phyloP scores from a whole-genome alignment of 805 yeast genomes.

The Sugiyamaella marilandica region DNA sequence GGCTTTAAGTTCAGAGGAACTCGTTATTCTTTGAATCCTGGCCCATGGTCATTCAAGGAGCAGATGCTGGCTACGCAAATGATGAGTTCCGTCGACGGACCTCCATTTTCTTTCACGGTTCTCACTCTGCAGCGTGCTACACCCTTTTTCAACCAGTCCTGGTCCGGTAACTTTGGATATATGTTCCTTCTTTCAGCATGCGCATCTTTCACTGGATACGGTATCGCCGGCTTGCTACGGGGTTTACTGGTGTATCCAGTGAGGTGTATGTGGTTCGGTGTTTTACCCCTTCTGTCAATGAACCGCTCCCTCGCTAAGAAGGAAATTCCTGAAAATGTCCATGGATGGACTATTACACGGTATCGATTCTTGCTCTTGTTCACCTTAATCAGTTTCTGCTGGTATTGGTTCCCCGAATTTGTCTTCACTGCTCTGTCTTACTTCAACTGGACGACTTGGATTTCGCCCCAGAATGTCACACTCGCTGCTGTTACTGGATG shows the following conservation, averaged over 20 bases:
- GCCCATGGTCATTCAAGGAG: conserved; percentile 58
- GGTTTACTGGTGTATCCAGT: conserved; percentile 51
- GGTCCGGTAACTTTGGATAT: conserved; percentile 42
- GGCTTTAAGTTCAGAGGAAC: conserved; percentile 39
- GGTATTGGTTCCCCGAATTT: conserved; percentile 66
- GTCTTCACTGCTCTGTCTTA: conserved; percentile 55
- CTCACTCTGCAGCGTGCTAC: conserved; percentile 12
- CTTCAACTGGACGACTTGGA: conserved; percentile 63
- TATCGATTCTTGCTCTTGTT: conserved; percentile 44
- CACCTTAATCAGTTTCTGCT: conserved; percentile 42
- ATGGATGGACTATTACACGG: conserved; percentile 58
- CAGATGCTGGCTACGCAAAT: conserved; percentile 51
- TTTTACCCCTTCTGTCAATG: conserved; percentile 47
- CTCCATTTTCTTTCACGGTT: conserved; percentile 13
- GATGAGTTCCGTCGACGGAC: conserved; percentile 30
- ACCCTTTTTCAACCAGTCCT: conserved; percentile 17
- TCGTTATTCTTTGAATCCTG: conserved; percentile 48
- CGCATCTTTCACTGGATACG: conserved; percentile 60
- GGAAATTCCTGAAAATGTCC: conserved; percentile 39
- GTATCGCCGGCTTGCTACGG: conserved; percentile 61
- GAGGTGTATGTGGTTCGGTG: conserved; percentile 50
- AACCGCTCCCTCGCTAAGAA: conserved; percentile 40
- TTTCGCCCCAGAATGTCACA: conserved; percentile 45
- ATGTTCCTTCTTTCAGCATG: conserved; percentile 49
- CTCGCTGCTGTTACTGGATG: conserved; percentile 48